Base-by-base conservation (phyloP, 495 filamentous ascomycete genomes). In the Penicillium antarcticum region DNA sequence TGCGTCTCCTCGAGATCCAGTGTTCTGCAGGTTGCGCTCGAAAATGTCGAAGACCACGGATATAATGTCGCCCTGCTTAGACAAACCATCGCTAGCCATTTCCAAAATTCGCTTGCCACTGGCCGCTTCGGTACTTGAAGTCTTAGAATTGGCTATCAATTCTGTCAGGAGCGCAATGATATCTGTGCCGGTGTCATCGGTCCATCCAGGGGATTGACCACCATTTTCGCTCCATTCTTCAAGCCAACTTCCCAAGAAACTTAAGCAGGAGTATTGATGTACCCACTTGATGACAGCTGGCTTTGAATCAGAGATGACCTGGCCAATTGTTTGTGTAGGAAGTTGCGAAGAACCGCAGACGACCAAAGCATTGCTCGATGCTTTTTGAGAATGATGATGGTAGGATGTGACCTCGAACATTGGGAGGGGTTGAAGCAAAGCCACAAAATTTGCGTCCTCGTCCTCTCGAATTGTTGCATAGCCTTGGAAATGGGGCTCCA, bases 11-110 rank as follows among this genome's bases (percentile, higher is more conserved):
- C 72, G 72, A 10, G 79, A 66, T 16, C 82, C 71, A 23, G 85
- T 78, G 40, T 82, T 79, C 50, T 87, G 84, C 9, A 94, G 64
- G 48, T 85, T 79, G 55, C 80, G 75, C 59, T 97, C 94, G 44
- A 97, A 83, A 4, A 92, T 86, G 53, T 95, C 87, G 52, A 89
- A 85, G 12, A 97, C 74, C 38, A 97, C 80, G 9, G 81, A 80
- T 45, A 94, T 75, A 34, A 97, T 84, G 59, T 97, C 95, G 46
- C 82, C 81, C 53, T 84, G 85, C 14, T 79, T 77, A 32, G 81
- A 80, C 3, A 95, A 64, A n/a, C 82, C 81, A 60, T 88, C 85
- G 53, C 88, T 91, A 2, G 86, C 81, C 57, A 85, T 79, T 55
- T 84, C 82, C 13, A 96, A 67, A 17, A 94, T 76, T 44, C 62